Conservation (phyloP, 108 stramenopile genomes). For the Cylindrotheca closterium region DNA sequence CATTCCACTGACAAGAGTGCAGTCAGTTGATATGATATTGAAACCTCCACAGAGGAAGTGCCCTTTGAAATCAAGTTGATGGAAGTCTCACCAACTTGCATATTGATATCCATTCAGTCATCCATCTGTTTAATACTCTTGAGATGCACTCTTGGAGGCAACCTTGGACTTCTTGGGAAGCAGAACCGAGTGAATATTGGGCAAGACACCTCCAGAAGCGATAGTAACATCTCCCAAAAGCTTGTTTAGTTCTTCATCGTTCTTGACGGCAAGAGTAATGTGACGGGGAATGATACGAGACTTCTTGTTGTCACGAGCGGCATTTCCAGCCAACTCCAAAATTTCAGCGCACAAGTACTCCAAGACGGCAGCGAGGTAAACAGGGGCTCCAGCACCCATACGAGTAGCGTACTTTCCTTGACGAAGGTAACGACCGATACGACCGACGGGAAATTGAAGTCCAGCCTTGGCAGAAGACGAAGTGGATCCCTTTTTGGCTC, state of each 20-base stretch:
- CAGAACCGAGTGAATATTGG: constrained; percentile 95
- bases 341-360: constrained; percentile 82
- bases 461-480: constrained; percentile 74
- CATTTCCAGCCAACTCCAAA: constrained; percentile 87
- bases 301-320: constrained; percentile 93
- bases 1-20: no score
- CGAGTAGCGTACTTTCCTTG: constrained; percentile 76
- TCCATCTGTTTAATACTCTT: constrained; percentile 8
- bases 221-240: constrained; percentile 88
- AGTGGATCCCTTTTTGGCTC: constrained; percentile 51
- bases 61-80: no score
- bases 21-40: no score
- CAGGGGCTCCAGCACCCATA: constrained; percentile 75
- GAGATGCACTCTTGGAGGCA: not conserved
- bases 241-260: constrained; percentile 88
- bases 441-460: constrained; percentile 84
- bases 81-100: no score
- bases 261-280: constrained; percentile 87
- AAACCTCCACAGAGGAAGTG: no score
- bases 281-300: constrained; percentile 84
- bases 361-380: constrained; percentile 71
- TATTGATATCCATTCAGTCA: no score
- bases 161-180: constrained; percentile 78
- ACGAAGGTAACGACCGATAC: constrained; percentile 80
- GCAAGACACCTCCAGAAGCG: constrained; percentile 86